Base-by-base conservation (phyloP, 208 protist species). In the Wallacemonas collosoma region DNA sequence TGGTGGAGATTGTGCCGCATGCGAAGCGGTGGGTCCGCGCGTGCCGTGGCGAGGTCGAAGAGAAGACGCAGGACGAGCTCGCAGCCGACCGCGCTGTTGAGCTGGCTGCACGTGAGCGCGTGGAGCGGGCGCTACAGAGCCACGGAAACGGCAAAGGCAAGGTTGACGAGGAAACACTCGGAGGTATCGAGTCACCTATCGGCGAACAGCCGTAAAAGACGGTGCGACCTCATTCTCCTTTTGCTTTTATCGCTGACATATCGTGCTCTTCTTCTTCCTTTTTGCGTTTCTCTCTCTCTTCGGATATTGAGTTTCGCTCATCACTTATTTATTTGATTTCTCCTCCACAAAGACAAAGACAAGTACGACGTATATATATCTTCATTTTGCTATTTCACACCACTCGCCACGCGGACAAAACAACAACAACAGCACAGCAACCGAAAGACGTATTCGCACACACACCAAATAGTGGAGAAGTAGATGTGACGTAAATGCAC, bases 1-100 rank as follows among this genome's bases (percentile, higher is more conserved):
- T 76, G n/a, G 44, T 67, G 2, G 81, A 86, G 72, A 39, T 74
- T 17, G 47, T 45, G 11, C 60, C 60, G 12, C 60, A 65, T 41
- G 60, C 40, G 11, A 38, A 26, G 38, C 60, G 60, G 41, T 65
- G 60, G 60, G 17, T 65, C 40, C 60, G 43, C 6, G 60, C 60
- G 11, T 65, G 60, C 40, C 60, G 60, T n/a, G 60, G 60, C 15
- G 60, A 50, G 60, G n/a, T 1, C 3, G 41, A 65, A 17, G 60
- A 65, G 40, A 65, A 65, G n/a, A 65, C 60, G 6, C n/a, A 65
- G 60, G 60, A 45, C 41, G 60, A 65, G 60, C 8, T 51, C 11
- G 26, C 60, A 9, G 60, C 60, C 38, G 60, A 65, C 41, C 60
- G 60, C 40, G 60, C 60, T 5, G 38, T 53, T 4, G 60, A 65